Evolutionary conservation across 2,329 filamentous ascomycete species (phyloP), one percentile per base, ranked within the genome.

Genomic region (Penicillium sclerotigenum): DNA sequence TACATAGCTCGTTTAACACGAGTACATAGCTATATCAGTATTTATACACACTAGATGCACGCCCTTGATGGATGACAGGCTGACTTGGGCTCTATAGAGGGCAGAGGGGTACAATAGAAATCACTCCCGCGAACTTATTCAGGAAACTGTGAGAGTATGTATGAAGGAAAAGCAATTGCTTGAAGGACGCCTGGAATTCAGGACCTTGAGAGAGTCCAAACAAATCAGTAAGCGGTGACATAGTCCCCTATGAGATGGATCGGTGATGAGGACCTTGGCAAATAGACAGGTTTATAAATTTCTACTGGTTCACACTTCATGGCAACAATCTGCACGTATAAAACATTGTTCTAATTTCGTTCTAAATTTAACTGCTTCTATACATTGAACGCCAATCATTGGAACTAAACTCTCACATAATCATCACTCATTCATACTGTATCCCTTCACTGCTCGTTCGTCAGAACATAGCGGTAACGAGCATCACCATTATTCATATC

Each of bases 401-500:
- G 20, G 11, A 29, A 20, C 3, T 20, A 7, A 29, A 28, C 24
- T 20, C 20, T 7, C 16, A 26, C 22, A 14, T 18, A 26, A 28
- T 37, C 33, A 34, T 37, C 33, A 48, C 29, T 34, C 29, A 29
- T 52, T 40, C 33, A 28, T 28, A 20, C 22, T 24, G 18, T 10
- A 18, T 43, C 9, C 1, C n/a, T 49, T 53, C 48, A 61, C 54
- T 62, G 61, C 62, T 74, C 67, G 57, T 79, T 78, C 18, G 74
- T 69, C 52, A 79, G 62, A 24, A 77, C 75, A 63, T 74, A 77
- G 51, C 77, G 67, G 65, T 75, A 79, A 26, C 77, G 69, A 50
- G 76, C 75, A 57, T 74, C 74, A 14, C 75, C 75, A 5, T 59
- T 69, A 6, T 71, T 65, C 75, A 79, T 75, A 57, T 78, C 76